These are phyloP conservation scores for Hirschfeldia incana DNA, from an alignment of 345 rosid species.

Conservation along the genomic window DNA sequence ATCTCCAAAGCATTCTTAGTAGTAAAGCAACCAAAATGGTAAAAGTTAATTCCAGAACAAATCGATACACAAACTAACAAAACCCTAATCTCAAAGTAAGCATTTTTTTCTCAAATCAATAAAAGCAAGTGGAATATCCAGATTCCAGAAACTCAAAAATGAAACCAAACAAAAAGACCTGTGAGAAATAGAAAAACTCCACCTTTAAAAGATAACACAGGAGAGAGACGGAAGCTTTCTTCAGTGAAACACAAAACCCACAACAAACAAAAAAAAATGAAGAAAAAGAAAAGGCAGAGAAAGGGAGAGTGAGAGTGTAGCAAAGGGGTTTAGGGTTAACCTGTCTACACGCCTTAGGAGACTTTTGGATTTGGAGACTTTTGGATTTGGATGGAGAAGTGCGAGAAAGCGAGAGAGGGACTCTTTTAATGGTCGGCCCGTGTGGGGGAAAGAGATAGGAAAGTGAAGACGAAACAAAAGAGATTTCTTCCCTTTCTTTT, in stretches of 20 bases:
- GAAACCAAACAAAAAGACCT: conserved; percentile 15
- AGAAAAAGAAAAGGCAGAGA: neutral
- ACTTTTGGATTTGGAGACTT: neutral
- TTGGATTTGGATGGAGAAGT: conserved; percentile 7
- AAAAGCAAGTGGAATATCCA: conserved; percentile 22
- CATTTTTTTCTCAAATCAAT: conserved; percentile 10
- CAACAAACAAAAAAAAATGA: neutral
- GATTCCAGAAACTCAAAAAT: conserved; percentile 15
- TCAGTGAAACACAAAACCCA: neutral
- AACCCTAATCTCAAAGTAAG: conserved; percentile 28
- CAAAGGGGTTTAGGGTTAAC: conserved; percentile 8
- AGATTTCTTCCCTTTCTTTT: neutral
- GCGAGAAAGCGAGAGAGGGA: conserved; percentile 31
- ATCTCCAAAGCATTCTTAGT: neutral
- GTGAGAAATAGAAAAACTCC: neutral
- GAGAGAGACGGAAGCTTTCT: conserved; percentile 13
- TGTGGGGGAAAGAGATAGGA: conserved; percentile 34
- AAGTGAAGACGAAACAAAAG: neutral
- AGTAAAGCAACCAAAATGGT: no score
- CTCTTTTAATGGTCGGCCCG: conserved; percentile 34
- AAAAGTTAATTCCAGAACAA: neutral
- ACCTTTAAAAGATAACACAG: conserved; percentile 12
- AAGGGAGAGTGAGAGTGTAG: conserved; percentile 2
- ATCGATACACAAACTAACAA: conserved; percentile 5
- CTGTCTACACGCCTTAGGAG: neutral